These are phyloP conservation scores for Alternaria sp. DNA, from an alignment of 2,329 filamentous ascomycete genomes.

Conservation along the genomic window DNA sequence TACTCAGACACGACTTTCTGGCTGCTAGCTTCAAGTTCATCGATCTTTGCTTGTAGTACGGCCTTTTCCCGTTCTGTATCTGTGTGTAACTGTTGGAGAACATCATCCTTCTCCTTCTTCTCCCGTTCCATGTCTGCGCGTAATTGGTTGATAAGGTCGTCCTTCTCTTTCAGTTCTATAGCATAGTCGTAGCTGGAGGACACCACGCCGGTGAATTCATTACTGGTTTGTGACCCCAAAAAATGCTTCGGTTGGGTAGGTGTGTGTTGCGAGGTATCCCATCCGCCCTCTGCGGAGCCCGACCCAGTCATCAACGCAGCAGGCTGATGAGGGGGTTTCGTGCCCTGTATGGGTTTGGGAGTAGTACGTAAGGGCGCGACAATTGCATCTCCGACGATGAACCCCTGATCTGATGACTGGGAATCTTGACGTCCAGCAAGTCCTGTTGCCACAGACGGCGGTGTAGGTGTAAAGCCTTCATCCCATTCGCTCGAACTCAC, in stretches of 20 bases:
- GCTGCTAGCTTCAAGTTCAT: constrained; percentile 12
- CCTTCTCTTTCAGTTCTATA: constrained; percentile 38
- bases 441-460: constrained; percentile 29
- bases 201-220: background rate
- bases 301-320: constrained; percentile 15
- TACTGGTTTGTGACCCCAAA: background rate
- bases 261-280: constrained; percentile 15
- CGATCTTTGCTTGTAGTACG: constrained; percentile 8
- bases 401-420: constrained; percentile 24
- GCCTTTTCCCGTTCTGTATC: constrained; percentile 29
- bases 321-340: constrained; percentile 14
- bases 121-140: constrained; percentile 28
- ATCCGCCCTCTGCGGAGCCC: constrained; percentile 18
- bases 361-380: constrained; percentile 24
- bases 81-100: constrained; percentile 27
- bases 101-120: constrained; percentile 34
- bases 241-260: constrained; percentile 16
- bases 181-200: constrained; percentile 10
- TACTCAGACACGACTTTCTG: constrained; percentile 26
- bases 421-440: constrained; percentile 23
- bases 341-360: constrained; percentile 21
- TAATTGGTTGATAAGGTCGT: constrained; percentile 34
- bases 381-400: constrained; percentile 28
- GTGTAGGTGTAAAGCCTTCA: constrained; percentile 42
- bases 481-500: constrained; percentile 14